Base-by-base conservation (phyloP, 2,329 filamentous ascomycete species). In the Alternaria gaisen region DNA sequence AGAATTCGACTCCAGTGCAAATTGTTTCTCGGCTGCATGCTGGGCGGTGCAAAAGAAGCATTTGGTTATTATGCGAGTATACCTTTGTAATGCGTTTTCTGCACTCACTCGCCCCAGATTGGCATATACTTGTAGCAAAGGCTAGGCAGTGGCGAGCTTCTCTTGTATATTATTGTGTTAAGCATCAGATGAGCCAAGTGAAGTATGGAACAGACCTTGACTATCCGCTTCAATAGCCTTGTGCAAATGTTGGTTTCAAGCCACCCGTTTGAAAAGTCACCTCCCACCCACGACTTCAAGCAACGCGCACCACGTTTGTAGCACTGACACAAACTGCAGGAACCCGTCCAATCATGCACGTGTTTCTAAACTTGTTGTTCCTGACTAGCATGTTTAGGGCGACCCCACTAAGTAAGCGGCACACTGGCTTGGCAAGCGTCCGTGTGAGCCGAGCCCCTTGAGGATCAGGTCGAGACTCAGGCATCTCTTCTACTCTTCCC, bases 11-110 rank as follows among this genome's bases (percentile, higher is more conserved):
- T 44, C 43, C 40, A 55, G 20, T 44, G 48, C 36, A 26, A 41
- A 36, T 56, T 60, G 36, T 18, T 38, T 44, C 41, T 36, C 50
- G 24, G 14, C 42, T 34, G 60, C 61, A 61, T 58, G 63, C 44
- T 58, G 58, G 44, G 54, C 34, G 34, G 48, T 43, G 20, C 44
- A 50, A 56, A 56, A 58, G 42, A 63, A 56, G 24, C 20, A 46
- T 51, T 61, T 53, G 36, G 22, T 48, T 32, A 54, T 57, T 56
- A 32, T 60, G 62, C 62, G 56, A 54, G 47, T 70, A 70, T 66
- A 63, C 56, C 38, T 47, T 68, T 71, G 63, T 69, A 71, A 71
- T 70, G 63, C 59, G 53, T 58, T 62, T 60, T 46, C 50, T 56
- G 58, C 58, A 48, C 28, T 54, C 52, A 46, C 61, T 66, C 62